Base-by-base conservation (phyloP, 352 stramenopile genomes). In the Pythium brachiatum region DNA sequence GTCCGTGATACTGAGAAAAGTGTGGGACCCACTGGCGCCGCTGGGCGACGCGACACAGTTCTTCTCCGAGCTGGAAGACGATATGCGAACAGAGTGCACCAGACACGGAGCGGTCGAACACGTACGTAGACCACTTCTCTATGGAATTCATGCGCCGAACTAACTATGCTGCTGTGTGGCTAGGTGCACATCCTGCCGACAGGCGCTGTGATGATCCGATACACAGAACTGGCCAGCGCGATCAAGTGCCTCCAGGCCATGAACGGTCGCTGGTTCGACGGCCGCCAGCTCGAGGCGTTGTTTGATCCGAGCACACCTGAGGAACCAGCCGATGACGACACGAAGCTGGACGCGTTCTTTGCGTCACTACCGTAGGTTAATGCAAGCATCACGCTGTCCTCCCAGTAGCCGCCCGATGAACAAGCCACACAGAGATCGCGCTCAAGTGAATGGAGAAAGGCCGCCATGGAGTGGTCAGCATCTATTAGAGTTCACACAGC, bases 301-400 rank as follows among this genome's bases (percentile, higher is more conserved):
- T 90, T 92, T 47, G 78, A 92, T 34, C 77, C 81, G 44, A 64
- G 69, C n/a, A 78, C 71, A 12, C 62, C 75, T 0, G 77, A 90
- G 39, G 75, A 86, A 25, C 75, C 83, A 0, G 76, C 72, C 8
- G 84, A 92, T 52, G 72, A 75, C 32, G 78, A 91, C 43, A 80
- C 81, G 9, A 91, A 90, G 52, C 64, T 95, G 8, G 74, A 93
- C 48, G 84, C 80, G 3, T 95, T 95, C 54, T 66, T 95, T n/a
- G 84, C 86, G 21, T 83, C 78, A 21, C 59, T 92, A 46, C 5
- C 5, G 5, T 34, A 34, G 29, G 5, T 34, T 9, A 34, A 34
- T 9, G 29, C 9, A 9, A 9, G 9, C 9, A 34, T 9, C 9
- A 34, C 29, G n/a, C n/a, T n/a, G n/a, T n/a, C n/a, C n/a, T n/a